Evolutionary conservation across 73 alveolate species (phyloP).

Genomic region (Effrenium voratum): DNA sequence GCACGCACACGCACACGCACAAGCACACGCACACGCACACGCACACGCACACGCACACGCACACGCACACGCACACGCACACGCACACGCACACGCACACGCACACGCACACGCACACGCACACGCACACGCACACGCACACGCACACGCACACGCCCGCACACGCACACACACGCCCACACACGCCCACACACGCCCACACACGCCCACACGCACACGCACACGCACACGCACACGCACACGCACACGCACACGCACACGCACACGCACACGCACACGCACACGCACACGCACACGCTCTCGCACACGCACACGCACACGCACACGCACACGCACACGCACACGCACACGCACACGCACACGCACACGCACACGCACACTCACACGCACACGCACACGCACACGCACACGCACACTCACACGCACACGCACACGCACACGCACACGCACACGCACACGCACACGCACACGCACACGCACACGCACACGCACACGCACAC

Average conservation of each 20-base stretch:
- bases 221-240: not conserved
- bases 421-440: not conserved
- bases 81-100: not conserved
- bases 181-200: too few species aligned
- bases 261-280: not conserved
- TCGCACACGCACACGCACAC: not conserved
- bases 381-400: not conserved
- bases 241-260: not conserved
- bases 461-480: not conserved
- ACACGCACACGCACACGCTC: not conserved
- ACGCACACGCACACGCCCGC: not conserved
- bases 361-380: not conserved
- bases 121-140: not conserved
- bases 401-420: not conserved
- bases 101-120: not conserved
- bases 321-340: not conserved
- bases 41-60: not conserved
- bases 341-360: not conserved
- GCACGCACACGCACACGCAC: too few species aligned
- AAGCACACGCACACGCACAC: too few species aligned
- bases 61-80: not conserved
- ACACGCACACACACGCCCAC: too few species aligned
- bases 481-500: not conserved
- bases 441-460: not conserved
- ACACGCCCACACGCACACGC: not conserved